Evolutionary conservation across 495 filamentous ascomycete genomes (phyloP).

Genomic region (Neurospora sp.): DNA sequence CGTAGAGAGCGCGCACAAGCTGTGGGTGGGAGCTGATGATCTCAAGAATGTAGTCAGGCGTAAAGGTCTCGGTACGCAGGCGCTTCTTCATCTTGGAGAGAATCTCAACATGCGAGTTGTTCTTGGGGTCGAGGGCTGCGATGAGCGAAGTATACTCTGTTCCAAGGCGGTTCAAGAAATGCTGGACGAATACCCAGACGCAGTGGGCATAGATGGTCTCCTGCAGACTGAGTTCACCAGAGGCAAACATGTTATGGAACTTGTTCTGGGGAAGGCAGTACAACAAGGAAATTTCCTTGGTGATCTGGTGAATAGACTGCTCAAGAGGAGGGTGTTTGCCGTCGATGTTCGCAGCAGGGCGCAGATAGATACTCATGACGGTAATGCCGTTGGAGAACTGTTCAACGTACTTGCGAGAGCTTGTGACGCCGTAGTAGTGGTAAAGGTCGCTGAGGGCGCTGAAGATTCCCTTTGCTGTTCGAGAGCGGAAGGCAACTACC

Average conservation of each 20-base stretch:
- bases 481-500: slow-evolving; percentile 86
- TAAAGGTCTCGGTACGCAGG: slow-evolving; percentile 92
- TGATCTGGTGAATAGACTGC: slow-evolving; percentile 94
- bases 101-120: slow-evolving; percentile 76
- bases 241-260: slow-evolving; percentile 79
- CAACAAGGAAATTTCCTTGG: slow-evolving; percentile 91
- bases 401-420: slow-evolving; percentile 93
- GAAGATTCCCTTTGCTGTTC: slow-evolving; percentile 88
- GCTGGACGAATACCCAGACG: slow-evolving; percentile 92
- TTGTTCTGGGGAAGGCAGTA: slow-evolving; percentile 98
- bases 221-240: slow-evolving; percentile 83
- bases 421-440: slow-evolving; percentile 96
- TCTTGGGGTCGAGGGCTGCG: slow-evolving; percentile 63
- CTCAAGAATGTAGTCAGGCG: slow-evolving; percentile 92
- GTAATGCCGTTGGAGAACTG: slow-evolving; percentile 98
- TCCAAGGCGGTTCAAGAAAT: slow-evolving; percentile 92
- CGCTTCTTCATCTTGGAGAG: slow-evolving; percentile 93
- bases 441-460: slow-evolving; percentile 93
- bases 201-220: slow-evolving; percentile 96
- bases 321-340: slow-evolving; percentile 53
- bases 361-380: slow-evolving; percentile 88
- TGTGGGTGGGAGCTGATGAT: slow-evolving; percentile 90
- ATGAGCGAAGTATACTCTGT: slow-evolving; percentile 82
- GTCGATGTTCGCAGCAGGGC: slow-evolving; percentile 50
- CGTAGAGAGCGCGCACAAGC: slow-evolving; percentile 78